A percentile compares a stretch with the other conserved stretches of the same genome.
phyloP scores from a whole-genome alignment of 305 asterid species.

The Fraxinus sp. region DNA sequence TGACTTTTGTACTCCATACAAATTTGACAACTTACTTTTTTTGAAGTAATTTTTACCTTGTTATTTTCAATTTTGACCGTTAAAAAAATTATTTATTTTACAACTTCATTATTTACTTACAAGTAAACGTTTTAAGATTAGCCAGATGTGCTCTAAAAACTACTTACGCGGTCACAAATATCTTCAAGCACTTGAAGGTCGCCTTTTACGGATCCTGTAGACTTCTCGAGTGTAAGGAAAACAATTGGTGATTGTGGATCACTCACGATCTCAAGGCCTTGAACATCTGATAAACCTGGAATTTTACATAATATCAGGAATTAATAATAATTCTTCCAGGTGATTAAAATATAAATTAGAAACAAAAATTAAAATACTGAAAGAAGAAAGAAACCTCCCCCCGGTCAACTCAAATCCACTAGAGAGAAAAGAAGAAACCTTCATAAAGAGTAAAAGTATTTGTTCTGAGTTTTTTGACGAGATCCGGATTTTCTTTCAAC shows the following conservation, averaged over 20 bases:
- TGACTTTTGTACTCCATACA: background rate
- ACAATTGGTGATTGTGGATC: conserved; percentile 76
- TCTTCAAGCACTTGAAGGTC: conserved; percentile 79
- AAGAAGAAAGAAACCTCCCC: background rate
- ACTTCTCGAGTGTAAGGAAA: conserved; percentile 56
- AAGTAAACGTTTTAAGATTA: background rate
- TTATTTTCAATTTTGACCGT: background rate
- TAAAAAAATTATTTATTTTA: background rate
- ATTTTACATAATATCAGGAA: conserved; percentile 21
- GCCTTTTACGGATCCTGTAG: conserved; percentile 62
- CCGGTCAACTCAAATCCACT: background rate
- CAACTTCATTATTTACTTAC: background rate
- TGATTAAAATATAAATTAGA: conserved; percentile 1
- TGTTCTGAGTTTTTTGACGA: conserved; percentile 56
- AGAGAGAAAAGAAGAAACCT: conserved; percentile 39
- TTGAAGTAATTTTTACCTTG: background rate
- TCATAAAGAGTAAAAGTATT: conserved; percentile 47
- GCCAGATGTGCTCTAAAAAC: background rate
- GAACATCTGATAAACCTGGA: conserved; percentile 60
- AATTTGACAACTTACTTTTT: background rate
- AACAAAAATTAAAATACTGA: conserved; percentile 4
- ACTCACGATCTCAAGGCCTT: conserved; percentile 67
- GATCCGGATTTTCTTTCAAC: conserved; percentile 71
- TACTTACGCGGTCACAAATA: conserved; percentile 61
- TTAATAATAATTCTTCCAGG: background rate